These are phyloP conservation scores for Candida sp. DNA, from an alignment of 1,139 yeast species.

Conservation along the genomic window DNA sequence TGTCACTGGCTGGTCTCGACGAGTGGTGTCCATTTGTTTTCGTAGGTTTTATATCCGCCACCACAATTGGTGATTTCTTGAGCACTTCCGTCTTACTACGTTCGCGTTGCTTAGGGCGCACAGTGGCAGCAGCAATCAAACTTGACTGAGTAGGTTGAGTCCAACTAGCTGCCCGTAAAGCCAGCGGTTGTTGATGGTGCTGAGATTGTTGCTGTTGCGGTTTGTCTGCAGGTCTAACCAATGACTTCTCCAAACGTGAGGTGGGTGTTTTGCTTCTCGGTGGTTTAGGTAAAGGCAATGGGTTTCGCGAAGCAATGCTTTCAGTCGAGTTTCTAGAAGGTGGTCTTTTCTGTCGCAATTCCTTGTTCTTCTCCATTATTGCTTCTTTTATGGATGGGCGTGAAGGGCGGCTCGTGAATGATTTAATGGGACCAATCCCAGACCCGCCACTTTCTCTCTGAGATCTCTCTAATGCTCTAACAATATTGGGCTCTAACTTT, in stretches of 20 bases:
- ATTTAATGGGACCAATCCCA: slow-evolving; percentile 8
- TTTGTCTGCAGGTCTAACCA: neutral
- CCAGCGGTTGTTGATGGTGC: neutral
- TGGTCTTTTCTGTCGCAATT: slow-evolving; percentile 29
- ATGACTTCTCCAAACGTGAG: slow-evolving; percentile 6
- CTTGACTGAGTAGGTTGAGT: slow-evolving; percentile 7
- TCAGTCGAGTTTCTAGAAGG: slow-evolving; percentile 21
- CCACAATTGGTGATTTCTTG: slow-evolving; percentile 2
- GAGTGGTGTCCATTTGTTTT: neutral
- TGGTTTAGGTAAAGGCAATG: slow-evolving; percentile 10
- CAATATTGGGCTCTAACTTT: slow-evolving; percentile 37
- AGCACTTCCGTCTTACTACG: slow-evolving; percentile 13
- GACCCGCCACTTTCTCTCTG: slow-evolving; percentile 34
- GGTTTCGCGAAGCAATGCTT: neutral
- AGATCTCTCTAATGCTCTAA: slow-evolving; percentile 48
- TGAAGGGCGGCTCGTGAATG: slow-evolving; percentile 11
- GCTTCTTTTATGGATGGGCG: slow-evolving; percentile 38
- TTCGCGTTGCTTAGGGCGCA: slow-evolving; percentile 6
- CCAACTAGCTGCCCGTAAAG: slow-evolving; percentile 13
- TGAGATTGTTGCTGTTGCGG: neutral
- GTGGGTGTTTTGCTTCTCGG: neutral
- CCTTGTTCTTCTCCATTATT: slow-evolving; percentile 38
- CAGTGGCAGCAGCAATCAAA: neutral
- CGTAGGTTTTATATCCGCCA: neutral
- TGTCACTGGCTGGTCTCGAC: neutral